Percentiles rank a stretch among this genome's conserved stretches.
These are phyloP conservation scores for Ganoderma leucocontextum DNA, from an alignment of 1,284 basidiomycete genomes.

Conservation along the genomic window DNA sequence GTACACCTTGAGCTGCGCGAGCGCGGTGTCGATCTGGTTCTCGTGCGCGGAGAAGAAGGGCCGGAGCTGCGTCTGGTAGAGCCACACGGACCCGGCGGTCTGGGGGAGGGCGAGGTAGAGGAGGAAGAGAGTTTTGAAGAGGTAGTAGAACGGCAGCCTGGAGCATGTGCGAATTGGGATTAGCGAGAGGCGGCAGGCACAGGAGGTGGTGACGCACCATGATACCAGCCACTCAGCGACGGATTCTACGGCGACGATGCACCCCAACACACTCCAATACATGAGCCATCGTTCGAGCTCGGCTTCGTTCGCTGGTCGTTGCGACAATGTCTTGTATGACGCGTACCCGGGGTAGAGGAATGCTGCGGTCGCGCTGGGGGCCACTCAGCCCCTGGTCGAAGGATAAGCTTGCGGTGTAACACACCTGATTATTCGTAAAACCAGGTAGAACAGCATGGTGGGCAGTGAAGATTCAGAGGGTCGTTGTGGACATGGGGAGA, in stretches of 20 bases:
- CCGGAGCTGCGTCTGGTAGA: constrained; percentile 80
- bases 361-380: constrained; percentile 64
- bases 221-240: constrained; percentile 85
- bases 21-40: constrained; percentile 78
- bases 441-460: constrained; percentile 42
- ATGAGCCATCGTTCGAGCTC: constrained; percentile 89
- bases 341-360: constrained; percentile 88
- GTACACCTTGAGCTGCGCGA: constrained; percentile 67
- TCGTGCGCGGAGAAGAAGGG: constrained; percentile 85
- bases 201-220: constrained; percentile 59
- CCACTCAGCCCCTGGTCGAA: constrained; percentile 18
- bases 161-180: constrained; percentile 20
- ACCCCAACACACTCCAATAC: constrained; percentile 90
- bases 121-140: constrained; percentile 84
- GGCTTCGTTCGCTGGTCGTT: constrained; percentile 79
- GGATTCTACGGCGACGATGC: constrained; percentile 77
- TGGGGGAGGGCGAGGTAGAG: constrained; percentile 93
- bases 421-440: constrained; percentile 40
- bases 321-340: constrained; percentile 85
- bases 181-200: constrained; percentile 3
- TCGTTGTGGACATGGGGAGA: constrained; percentile 23
- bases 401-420: neutral
- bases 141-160: constrained; percentile 91
- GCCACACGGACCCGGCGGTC: constrained; percentile 82
- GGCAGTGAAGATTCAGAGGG: constrained; percentile 12